These are phyloP conservation scores for Thalassiosira exigua DNA, from an alignment of 352 stramenopile species.

Conservation along the genomic window DNA sequence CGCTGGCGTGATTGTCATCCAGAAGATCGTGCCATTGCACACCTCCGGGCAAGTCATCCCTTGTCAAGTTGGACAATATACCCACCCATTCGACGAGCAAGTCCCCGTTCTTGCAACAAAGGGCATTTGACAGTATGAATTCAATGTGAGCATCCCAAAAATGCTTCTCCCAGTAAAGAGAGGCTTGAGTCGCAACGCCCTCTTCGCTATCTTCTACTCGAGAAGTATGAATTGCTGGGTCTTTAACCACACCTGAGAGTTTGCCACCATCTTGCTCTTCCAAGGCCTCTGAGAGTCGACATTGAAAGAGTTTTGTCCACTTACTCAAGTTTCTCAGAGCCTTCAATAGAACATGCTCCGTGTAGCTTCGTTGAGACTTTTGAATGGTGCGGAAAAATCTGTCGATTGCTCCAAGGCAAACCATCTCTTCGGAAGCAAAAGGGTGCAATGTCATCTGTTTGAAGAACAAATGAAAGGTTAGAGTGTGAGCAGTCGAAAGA, in stretches of 20 bases:
- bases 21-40: conserved; percentile 90
- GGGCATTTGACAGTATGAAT: conserved; percentile 87
- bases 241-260: conserved; percentile 17
- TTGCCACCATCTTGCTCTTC: conserved; percentile 7
- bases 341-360: conserved; percentile 90
- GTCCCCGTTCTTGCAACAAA: conserved; percentile 91
- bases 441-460: conserved; percentile 50
- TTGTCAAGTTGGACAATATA: conserved; percentile 92
- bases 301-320: conserved; percentile 92
- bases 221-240: conserved; percentile 24
- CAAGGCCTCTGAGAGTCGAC: conserved; percentile 57
- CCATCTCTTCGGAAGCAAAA: conserved; percentile 34
- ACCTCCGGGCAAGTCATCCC: conserved; percentile 89
- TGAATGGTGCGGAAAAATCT: conserved; percentile 27
- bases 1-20: conserved; percentile 87
- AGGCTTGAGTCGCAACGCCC: conserved; percentile 70
- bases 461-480: too few species aligned
- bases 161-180: conserved; percentile 89
- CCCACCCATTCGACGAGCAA: conserved; percentile 91
- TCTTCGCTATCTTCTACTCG: conserved; percentile 10
- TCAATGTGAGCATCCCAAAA: conserved; percentile 92
- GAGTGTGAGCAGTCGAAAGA: too few species aligned
- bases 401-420: conserved; percentile 10
- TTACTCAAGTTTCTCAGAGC: conserved; percentile 87
- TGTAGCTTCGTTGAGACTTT: conserved; percentile 11